Evolutionary conservation across 306 rosid genomes (phyloP), one percentile per base, ranked within the genome.

Genomic region (Elaeagnus macrophylla): DNA sequence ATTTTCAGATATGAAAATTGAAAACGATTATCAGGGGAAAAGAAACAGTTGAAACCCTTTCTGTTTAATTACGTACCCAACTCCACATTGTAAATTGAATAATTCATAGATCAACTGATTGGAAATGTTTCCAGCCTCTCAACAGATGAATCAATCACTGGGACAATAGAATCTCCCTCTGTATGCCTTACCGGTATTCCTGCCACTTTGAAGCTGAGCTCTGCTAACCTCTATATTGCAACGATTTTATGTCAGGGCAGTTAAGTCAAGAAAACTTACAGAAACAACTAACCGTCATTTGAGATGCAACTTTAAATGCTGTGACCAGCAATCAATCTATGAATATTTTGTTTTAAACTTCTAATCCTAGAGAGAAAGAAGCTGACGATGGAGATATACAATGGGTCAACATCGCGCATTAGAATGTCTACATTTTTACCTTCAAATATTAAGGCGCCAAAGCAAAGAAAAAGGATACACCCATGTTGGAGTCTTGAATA

Each of bases 91-190:
- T 69, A 64, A 66, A 69, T 36, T 50, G 61, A 50, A 67, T 64
- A 60, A 48, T 55, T 53, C 48, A 64, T 54, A 62, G 47, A 44
- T n/a, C n/a, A n/a, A 70, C 48, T 44, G 38, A 45, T 7, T 13
- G 45, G 45, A 61, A 62, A 59, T 32, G 38, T 60, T 46, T 56
- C 25, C 38, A 49, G 17, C 20, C 56, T 39, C 37, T 57, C 7
- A 9, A 6, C 15, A 47, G 37, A 7, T 35, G 11, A 53, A 13
- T 68, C 74, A 91, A 25, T 65, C 96, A 47, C 58, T 60, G 10
- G 82, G 85, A 35, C 99, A 76, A 58, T 84, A 72, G 20, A 94
- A 74, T 68, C 96, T 84, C 61, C 96, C 99, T 60, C 96, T 77
- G 80, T 87, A 93, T 66, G 88, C 69, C 39, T 7, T 72, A 41